Percentiles rank a stretch among this genome's conserved stretches.
Conservation (phyloP, 2,329 filamentous ascomycete genomes). For the Xylaria sp. region DNA sequence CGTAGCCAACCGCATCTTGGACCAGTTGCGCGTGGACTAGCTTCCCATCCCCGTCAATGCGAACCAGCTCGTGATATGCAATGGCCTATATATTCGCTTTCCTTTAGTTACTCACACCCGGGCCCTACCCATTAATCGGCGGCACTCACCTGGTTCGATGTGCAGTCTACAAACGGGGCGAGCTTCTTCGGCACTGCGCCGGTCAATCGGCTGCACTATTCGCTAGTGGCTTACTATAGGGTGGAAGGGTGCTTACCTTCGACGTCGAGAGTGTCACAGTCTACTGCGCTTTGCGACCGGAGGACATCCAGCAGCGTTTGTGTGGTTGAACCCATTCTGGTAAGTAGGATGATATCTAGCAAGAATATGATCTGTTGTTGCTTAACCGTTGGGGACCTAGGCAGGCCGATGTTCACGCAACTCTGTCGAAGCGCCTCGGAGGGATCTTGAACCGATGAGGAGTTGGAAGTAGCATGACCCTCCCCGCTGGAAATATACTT, state of each 20-base stretch:
- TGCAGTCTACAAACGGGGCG: conserved; percentile 55
- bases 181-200: conserved; percentile 46
- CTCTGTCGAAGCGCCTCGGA: background rate
- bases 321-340: conserved; percentile 17
- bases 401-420: background rate
- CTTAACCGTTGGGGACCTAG: background rate
- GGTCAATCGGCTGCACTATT: conserved; percentile 4
- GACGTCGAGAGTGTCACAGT: conserved; percentile 55
- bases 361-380: background rate
- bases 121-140: background rate
- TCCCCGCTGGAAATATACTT: background rate
- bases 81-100: conserved; percentile 53
- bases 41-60: conserved; percentile 35
- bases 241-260: conserved; percentile 41
- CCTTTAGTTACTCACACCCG: conserved; percentile 11
- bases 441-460: background rate
- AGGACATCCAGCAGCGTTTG: conserved; percentile 46
- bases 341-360: background rate
- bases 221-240: background rate
- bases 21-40: conserved; percentile 44
- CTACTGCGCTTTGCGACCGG: conserved; percentile 47
- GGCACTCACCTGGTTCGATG: conserved; percentile 53
- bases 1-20: conserved; percentile 39
- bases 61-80: conserved; percentile 49
- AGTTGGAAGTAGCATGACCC: background rate